These are phyloP conservation scores for Phytophthora litchii DNA, from an alignment of 352 stramenopile genomes.

Conservation along the genomic window DNA sequence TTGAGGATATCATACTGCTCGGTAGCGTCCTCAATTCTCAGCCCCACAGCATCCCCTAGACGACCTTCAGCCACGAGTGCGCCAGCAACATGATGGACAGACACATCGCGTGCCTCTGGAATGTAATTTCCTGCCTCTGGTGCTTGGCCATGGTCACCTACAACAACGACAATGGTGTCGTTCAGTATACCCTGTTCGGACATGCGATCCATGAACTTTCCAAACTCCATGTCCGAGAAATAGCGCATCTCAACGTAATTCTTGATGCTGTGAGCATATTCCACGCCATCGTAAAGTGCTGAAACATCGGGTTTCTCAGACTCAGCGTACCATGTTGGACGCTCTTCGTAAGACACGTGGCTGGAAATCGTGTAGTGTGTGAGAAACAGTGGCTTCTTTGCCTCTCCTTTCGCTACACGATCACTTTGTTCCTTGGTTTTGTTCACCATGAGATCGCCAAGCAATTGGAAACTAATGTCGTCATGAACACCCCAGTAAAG, in stretches of 20 bases:
- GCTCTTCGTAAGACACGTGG: constrained; percentile 44
- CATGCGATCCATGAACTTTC: constrained; percentile 64
- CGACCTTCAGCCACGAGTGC: constrained; percentile 41
- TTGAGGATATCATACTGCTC: constrained; percentile 51
- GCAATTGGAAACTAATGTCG: constrained; percentile 50
- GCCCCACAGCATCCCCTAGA: constrained; percentile 27
- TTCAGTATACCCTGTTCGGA: constrained; percentile 46
- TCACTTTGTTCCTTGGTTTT: constrained; percentile 38
- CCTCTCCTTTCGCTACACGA: constrained; percentile 20
- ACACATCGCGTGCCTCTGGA: constrained; percentile 41
- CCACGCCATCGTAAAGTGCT: constrained; percentile 30
- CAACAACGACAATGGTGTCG: constrained; percentile 59
- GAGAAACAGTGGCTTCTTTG: constrained; percentile 52
- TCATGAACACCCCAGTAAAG: constrained; percentile 58
- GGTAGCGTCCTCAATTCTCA: constrained; percentile 30
- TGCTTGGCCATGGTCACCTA: constrained; percentile 53
- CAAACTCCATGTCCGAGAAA: constrained; percentile 53
- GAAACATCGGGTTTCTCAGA: constrained; percentile 45
- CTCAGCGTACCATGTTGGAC: constrained; percentile 42
- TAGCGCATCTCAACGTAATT: constrained; percentile 56
- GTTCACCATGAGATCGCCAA: constrained; percentile 53
- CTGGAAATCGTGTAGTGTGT: constrained; percentile 68
- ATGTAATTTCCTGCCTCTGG: constrained; percentile 42
- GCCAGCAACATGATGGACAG: constrained; percentile 37
- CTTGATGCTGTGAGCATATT: constrained; percentile 32